These are phyloP conservation scores for Macroventuria anomochaeta DNA, from an alignment of 2,329 filamentous ascomycete species.

Conservation along the genomic window DNA sequence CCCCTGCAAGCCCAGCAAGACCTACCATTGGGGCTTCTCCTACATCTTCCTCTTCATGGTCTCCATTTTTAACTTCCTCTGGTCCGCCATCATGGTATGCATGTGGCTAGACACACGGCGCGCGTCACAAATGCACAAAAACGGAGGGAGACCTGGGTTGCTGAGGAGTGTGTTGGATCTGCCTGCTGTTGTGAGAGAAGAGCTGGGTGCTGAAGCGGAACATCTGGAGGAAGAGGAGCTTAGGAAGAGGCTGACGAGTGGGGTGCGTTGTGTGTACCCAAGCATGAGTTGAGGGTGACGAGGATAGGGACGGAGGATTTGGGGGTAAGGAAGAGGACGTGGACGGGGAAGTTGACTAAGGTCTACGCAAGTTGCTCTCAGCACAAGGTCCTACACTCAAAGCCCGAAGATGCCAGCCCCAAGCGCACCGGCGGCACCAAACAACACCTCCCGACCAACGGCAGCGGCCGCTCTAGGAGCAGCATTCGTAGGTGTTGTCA, in stretches of 20 bases:
- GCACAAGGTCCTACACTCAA: neutral
- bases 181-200: constrained; percentile 35
- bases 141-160: constrained; percentile 38
- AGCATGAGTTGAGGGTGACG: constrained; percentile 31
- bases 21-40: constrained; percentile 46
- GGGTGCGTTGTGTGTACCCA: constrained; percentile 33
- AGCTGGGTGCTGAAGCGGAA: constrained; percentile 30
- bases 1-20: constrained; percentile 41
- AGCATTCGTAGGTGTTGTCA: neutral
- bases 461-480: constrained; percentile 7
- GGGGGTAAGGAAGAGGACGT: constrained; percentile 17
- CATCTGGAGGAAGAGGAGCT: constrained; percentile 33
- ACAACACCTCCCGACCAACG: constrained; percentile 7
- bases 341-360: constrained; percentile 31
- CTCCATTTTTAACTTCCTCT: constrained; percentile 43
- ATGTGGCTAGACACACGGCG: constrained; percentile 44
- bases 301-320: constrained; percentile 21
- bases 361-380: too few relatives aligned
- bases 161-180: constrained; percentile 39
- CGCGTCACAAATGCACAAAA: constrained; percentile 39
- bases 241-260: constrained; percentile 24
- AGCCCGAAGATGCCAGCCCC: constrained; percentile 15
- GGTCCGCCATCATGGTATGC: constrained; percentile 41
- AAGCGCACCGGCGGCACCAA: constrained; percentile 16
- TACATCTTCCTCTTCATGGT: constrained; percentile 48